A percentile compares a stretch with the other conserved stretches of the same genome.
These are phyloP conservation scores for Hevea brasiliensis DNA, from an alignment of 345 rosid genomes.

Conservation along the genomic window DNA sequence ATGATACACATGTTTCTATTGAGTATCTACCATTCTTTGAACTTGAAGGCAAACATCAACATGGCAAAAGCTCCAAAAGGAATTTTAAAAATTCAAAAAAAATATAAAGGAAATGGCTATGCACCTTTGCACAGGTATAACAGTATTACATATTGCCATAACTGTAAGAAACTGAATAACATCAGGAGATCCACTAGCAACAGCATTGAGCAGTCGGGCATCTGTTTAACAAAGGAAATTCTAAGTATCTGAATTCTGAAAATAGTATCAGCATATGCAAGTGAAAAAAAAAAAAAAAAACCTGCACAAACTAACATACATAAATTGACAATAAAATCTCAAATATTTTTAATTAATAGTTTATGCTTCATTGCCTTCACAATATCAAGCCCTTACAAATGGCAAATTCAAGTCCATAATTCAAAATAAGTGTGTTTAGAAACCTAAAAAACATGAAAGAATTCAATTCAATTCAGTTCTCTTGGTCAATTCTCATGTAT, in stretches of 20 bases:
- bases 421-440: background rate
- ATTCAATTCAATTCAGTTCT: too few relatives aligned
- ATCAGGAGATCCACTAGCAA: constrained; percentile 76
- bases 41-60: background rate
- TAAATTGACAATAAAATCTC: constrained; percentile 1
- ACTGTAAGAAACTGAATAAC: constrained; percentile 77
- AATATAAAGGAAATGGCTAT: background rate
- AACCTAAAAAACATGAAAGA: too few relatives aligned
- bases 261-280: background rate
- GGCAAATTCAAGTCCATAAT: background rate
- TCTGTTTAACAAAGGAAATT: constrained; percentile 42
- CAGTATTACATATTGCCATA: constrained; percentile 96
- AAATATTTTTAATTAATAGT: constrained; percentile 10
- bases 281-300: background rate
- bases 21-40: background rate
- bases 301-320: background rate
- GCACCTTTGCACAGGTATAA: constrained; percentile 82
- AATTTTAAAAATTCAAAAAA: background rate
- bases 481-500: too few relatives aligned
- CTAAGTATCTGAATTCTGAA: background rate
- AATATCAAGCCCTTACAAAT: background rate
- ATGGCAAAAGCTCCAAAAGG: background rate
- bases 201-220: constrained; percentile 60
- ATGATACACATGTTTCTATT: background rate
- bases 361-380: background rate